phyloP scores from a whole-genome alignment of 202 grass and related monocot genomes.

The Dendrocalamus latiflorus region DNA sequence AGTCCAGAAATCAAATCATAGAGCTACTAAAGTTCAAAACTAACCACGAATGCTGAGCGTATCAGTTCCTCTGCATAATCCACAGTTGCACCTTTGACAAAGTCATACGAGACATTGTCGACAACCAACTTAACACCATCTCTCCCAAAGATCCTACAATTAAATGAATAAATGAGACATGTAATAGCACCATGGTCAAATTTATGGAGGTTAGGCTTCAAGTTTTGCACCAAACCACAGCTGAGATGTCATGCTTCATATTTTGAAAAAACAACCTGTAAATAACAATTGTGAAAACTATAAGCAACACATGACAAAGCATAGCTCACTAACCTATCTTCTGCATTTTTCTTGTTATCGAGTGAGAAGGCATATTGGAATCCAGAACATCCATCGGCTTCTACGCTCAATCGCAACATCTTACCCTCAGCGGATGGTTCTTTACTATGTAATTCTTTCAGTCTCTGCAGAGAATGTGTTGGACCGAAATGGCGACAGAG shows the following conservation, averaged over 20 bases:
- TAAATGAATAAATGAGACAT: not conserved
- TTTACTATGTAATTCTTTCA: slow-evolving; percentile 59
- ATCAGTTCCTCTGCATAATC: slow-evolving; percentile 85
- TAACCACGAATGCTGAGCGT: slow-evolving; percentile 66
- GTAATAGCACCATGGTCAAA: too few relatives aligned
- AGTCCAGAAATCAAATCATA: not conserved
- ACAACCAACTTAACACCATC: slow-evolving; percentile 73
- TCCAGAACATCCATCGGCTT: slow-evolving; percentile 86
- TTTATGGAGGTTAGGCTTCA: too few relatives aligned
- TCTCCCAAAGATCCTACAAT: slow-evolving; percentile 68
- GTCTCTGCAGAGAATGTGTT: slow-evolving; percentile 52
- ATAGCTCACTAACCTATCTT: slow-evolving; percentile 43
- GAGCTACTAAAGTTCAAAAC: not conserved
- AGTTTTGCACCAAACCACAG: too few relatives aligned
- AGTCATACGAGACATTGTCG: slow-evolving; percentile 75
- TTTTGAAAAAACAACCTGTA: too few relatives aligned
- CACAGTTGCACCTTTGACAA: slow-evolving; percentile 74
- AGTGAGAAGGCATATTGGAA: slow-evolving; percentile 83
- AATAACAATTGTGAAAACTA: too few relatives aligned
- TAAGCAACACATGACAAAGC: too few relatives aligned
- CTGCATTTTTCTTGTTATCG: slow-evolving; percentile 55
- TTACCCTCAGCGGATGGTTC: slow-evolving; percentile 49
- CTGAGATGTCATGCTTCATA: too few relatives aligned
- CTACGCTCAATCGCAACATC: slow-evolving; percentile 71
- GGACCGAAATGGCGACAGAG: too few relatives aligned